Base-by-base conservation (phyloP, 2,329 filamentous ascomycete species). In the Epichloe amarillans region DNA sequence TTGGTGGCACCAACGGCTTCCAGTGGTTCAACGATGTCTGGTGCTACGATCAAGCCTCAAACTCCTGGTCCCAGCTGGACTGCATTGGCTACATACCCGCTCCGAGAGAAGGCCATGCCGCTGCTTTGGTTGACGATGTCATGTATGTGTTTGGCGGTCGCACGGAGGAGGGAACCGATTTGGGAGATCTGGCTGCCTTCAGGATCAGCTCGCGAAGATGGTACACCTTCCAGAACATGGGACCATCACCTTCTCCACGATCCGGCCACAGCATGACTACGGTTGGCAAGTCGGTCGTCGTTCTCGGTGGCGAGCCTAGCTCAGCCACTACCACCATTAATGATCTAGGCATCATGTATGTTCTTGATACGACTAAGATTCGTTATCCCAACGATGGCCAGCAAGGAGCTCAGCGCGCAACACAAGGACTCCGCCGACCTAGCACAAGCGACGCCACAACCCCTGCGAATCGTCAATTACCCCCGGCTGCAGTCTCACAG, bases 221-320 rank as follows among this genome's bases (percentile, higher is more conserved):
- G 93, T 98, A 97, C 66, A 98, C 93, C 37, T 98, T 98, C 69
- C 93, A 98, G 63, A 98, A 98, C 63, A 98, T 98, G 93, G 93
- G 93, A 0, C 90, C 90, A 3, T 94, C 90, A 1, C 93, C 93
- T 0, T 96, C 90, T 3, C 83, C 93, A 35, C 79, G 93, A 53
- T 97, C 91, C 15, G 93, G 93, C 1, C 93, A 98, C 66, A 96
- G 89, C 66, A 97, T 98, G 93, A 97, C 93, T 2, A 83, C 89
- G 2, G 88, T 91, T 55, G 88, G 88, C 33, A 96, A 95, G 66
- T 86, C 90, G 53, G 84, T 98, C 55, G 84, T 97, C 46, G 88
- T 97, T 40, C 75, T 97, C 35, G 94, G 88, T 38, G 93, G 93
- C 56, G 94, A 98, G 66, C 93, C 93, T 14, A 97, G 90, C 65